phyloP scores from a whole-genome alignment of 805 yeast genomes.

The Candida succiphila region DNA sequence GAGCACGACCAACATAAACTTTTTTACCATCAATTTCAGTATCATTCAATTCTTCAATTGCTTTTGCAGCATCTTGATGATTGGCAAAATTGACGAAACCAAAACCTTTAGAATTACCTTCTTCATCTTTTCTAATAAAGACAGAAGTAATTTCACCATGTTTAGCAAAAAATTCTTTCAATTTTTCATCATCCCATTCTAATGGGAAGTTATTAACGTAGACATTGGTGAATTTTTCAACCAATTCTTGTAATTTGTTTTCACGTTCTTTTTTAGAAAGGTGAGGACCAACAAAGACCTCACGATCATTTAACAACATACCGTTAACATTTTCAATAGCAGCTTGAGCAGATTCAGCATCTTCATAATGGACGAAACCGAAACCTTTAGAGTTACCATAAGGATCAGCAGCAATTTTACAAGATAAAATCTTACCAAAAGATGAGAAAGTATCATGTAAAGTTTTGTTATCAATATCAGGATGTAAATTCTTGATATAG shows the following conservation, averaged over 20 bases:
- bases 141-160: conserved; percentile 80
- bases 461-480: conserved; percentile 97
- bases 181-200: conserved; percentile 61
- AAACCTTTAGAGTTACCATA: conserved; percentile 88
- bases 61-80: conserved; percentile 83
- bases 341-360: conserved; percentile 83
- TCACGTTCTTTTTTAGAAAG: conserved; percentile 89
- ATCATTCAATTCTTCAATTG: conserved; percentile 88
- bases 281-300: conserved; percentile 94
- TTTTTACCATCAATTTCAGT: conserved; percentile 76
- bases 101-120: conserved; percentile 89
- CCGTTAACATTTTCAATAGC: conserved; percentile 98
- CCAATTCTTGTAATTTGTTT: conserved; percentile 80
- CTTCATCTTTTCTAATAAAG: conserved; percentile 67
- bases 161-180: conserved; percentile 60
- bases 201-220: conserved; percentile 83
- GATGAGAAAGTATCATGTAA: conserved; percentile 96
- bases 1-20: conserved; percentile 96
- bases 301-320: conserved; percentile 93
- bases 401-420: conserved; percentile 95
- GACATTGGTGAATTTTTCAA: conserved; percentile 91
- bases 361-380: conserved; percentile 96
- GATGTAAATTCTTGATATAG: conserved; percentile 96
- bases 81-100: conserved; percentile 88
- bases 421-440: conserved; percentile 90